A percentile compares a stretch with the other conserved stretches of the same genome.
Evolutionary conservation across 1,139 yeast genomes (phyloP).

Genomic region (Yamadazyma membranifaciens): DNA sequence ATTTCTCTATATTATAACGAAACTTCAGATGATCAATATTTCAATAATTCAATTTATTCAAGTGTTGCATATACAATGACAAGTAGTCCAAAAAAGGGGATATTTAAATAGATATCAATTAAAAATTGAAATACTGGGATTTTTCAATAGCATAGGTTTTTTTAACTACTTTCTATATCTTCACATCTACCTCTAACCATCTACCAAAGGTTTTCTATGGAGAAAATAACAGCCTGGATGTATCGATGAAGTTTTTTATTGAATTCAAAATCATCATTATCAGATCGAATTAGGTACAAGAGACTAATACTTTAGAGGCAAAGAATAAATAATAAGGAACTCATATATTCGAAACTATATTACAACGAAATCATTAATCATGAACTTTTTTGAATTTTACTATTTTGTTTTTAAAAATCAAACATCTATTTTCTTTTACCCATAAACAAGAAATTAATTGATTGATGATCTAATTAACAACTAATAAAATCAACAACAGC

Average conservation of each 20-base stretch:
- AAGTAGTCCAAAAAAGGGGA: slow-evolving; percentile 13
- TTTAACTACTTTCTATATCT: too few species aligned
- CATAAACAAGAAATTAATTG: background rate
- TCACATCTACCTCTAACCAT: too few species aligned
- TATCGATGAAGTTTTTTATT: too few species aligned
- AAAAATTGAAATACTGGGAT: background rate
- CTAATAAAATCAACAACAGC: slow-evolving; percentile 60
- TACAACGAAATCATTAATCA: slow-evolving; percentile 1
- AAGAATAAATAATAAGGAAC: background rate
- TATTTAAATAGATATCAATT: slow-evolving; percentile 5
- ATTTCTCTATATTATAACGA: slow-evolving; percentile 83
- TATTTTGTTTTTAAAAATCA: background rate
- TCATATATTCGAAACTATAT: background rate
- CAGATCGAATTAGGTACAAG: too few species aligned
- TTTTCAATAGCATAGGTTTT: background rate
- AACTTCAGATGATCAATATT: slow-evolving; percentile 20
- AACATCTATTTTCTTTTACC: background rate
- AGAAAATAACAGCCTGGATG: too few species aligned
- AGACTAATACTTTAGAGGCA: too few species aligned
- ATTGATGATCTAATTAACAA: slow-evolving; percentile 42
- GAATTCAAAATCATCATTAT: too few species aligned
- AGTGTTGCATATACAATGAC: slow-evolving; percentile 67
- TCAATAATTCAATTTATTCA: slow-evolving; percentile 51
- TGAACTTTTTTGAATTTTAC: background rate
- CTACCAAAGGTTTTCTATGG: too few species aligned